These are phyloP conservation scores for Arachnopeziza araneosa DNA, from an alignment of 2,329 filamentous ascomycete species.

Conservation along the genomic window DNA sequence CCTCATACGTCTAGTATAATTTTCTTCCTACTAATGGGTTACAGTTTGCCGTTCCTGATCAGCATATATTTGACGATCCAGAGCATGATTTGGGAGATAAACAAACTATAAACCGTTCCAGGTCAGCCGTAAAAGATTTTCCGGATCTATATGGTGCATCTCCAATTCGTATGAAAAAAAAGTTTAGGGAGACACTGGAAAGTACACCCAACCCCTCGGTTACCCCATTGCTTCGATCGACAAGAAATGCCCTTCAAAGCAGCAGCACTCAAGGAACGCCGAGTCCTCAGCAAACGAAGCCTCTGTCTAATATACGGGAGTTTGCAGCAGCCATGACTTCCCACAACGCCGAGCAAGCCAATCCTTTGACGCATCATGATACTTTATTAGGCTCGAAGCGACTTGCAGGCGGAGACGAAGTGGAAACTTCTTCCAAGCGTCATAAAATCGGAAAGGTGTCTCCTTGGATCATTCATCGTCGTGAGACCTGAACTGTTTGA, in stretches of 20 bases:
- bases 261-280: constrained; percentile 19
- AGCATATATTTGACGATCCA: too few species aligned
- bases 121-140: not conserved
- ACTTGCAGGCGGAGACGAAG: not conserved
- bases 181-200: not conserved
- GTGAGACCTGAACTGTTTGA: not conserved
- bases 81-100: not conserved
- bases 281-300: constrained; percentile 3
- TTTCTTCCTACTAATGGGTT: not conserved
- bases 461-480: not conserved
- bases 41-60: not conserved
- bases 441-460: not conserved
- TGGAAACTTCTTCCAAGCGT: not conserved
- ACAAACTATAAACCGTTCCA: not conserved
- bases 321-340: not conserved
- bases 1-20: not conserved
- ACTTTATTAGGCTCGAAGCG: not conserved
- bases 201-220: not conserved
- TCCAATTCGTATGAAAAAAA: not conserved
- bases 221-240: not conserved
- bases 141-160: not conserved
- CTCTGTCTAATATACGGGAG: not conserved
- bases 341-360: not conserved
- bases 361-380: not conserved
- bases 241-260: not conserved